A percentile compares a stretch with the other conserved stretches of the same genome.
Conservation (phyloP, 257 asterid genomes). For the Solanum phureja region DNA sequence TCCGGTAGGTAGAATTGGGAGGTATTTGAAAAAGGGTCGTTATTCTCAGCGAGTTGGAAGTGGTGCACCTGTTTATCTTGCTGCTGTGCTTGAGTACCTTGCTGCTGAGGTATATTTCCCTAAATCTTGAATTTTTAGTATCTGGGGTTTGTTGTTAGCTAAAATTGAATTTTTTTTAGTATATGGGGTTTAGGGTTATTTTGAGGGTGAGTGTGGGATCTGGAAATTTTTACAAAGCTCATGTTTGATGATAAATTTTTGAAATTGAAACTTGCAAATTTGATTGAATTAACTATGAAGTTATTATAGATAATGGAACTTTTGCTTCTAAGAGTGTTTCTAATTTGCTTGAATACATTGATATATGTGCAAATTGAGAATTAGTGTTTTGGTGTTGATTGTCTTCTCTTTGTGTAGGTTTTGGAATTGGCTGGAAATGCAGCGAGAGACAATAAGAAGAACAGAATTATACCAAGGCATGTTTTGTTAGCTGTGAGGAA, state of each 20-base stretch:
- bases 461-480: conserved; percentile 65
- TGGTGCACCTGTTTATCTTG: conserved; percentile 42
- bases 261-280: not conserved
- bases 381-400: not conserved
- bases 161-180: not conserved
- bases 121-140: not conserved
- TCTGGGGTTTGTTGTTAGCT: not conserved
- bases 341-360: too few relatives aligned
- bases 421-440: conserved; percentile 77
- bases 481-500: conserved; percentile 63
- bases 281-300: not conserved
- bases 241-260: not conserved
- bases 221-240: not conserved
- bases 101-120: conserved; percentile 32
- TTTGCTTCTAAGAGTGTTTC: too few relatives aligned
- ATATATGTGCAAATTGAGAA: not conserved
- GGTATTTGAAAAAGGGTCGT: conserved; percentile 44
- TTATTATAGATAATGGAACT: too few relatives aligned
- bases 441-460: conserved; percentile 73
- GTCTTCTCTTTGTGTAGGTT: conserved; percentile 19
- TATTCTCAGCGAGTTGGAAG: conserved; percentile 32
- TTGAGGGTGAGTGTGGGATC: not conserved
- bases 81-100: conserved; percentile 43
- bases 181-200: not conserved
- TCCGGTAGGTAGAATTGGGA: conserved; percentile 51